phyloP scores from a whole-genome alignment of 2,329 filamentous ascomycete species.

The Sporothrix protearum region DNA sequence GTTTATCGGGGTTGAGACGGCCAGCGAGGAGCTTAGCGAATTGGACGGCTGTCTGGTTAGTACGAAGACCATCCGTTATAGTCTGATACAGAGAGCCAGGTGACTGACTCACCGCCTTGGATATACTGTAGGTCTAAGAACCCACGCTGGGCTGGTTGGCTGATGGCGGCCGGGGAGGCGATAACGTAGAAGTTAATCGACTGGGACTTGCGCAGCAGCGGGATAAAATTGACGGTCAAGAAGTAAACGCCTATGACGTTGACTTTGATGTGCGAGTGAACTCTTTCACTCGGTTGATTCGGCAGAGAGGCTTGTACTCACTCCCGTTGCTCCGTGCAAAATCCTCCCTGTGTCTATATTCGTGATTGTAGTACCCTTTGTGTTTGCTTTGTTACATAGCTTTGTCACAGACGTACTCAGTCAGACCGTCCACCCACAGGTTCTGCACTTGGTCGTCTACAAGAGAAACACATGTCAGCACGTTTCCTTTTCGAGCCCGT shows the following conservation, averaged over 20 bases:
- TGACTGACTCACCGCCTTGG: slow-evolving; percentile 31
- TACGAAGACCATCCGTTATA: neutral
- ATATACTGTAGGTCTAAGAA: slow-evolving; percentile 31
- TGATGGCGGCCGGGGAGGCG: slow-evolving; percentile 31
- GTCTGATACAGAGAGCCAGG: neutral
- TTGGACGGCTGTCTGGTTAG: neutral
- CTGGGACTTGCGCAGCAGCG: slow-evolving; percentile 31
- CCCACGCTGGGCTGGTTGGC: slow-evolving; percentile 31
- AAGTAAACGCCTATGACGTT: slow-evolving; percentile 35
- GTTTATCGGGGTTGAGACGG: slow-evolving; percentile 25
- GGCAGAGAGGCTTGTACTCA: neutral
- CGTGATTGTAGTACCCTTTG: too few relatives aligned
- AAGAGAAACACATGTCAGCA: neutral
- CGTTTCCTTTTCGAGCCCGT: neutral
- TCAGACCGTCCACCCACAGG: neutral
- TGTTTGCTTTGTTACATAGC: neutral
- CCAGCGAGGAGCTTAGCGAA: slow-evolving; percentile 4
- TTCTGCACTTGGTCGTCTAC: slow-evolving; percentile 1
- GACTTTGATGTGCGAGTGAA: slow-evolving; percentile 25
- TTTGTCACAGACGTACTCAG: neutral
- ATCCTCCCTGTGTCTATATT: neutral
- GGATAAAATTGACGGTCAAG: slow-evolving; percentile 31
- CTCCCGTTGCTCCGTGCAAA: slow-evolving; percentile 7
- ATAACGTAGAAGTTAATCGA: slow-evolving; percentile 33
- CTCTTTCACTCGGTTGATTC: too few relatives aligned